Evolutionary conservation across 2,329 filamentous ascomycete species (phyloP), one percentile per base, ranked within the genome.

Genomic region (Stachybotrys chartarum): DNA sequence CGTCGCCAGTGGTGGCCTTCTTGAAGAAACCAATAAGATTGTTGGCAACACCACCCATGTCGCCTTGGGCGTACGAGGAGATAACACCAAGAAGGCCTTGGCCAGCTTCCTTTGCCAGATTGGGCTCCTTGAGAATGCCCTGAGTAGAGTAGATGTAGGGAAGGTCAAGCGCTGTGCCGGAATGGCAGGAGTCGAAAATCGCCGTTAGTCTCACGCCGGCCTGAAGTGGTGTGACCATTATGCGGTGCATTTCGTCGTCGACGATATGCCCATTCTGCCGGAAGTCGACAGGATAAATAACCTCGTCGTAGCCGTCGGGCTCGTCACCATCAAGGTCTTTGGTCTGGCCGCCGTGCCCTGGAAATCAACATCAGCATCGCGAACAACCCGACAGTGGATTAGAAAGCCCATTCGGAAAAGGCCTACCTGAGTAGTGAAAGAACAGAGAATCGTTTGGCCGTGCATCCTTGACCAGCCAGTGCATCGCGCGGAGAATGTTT

Each of bases 401-500:
- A 12, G 8, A 30, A 14, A 56, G n/a, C 30, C 30, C 24, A 24
- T 24, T 24, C 24, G 7, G 45, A 68, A 82, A 24, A 24, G 24
- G 24, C 24, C 24, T 73, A 91, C 89, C 91, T 45, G 92, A 96
- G 71, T 96, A 97, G 74, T 97, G 93, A 77, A 97, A 97, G 75
- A 97, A 97, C 7, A 97, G 80, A 5, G 93, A 96, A 69, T 97
- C 93, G 68, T 97, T 96, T 0, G 91, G 89, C 56, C 83, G 83
- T 5, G 93, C 92, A 67, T 96, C 92, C 74, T 96, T 96, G 56
- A 97, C 91, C 18, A 97, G 77, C 93, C 93, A 97, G 70, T 97
- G 92, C 93, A 97, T 97, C 32, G 93, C 93, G 54, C 93, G 84
- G 44, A 97, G 73, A 55, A 97, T 96, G 68, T 97, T 97, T 62